Evolutionary conservation across 2,329 filamentous ascomycete genomes (phyloP).

Genomic region (Ophiostoma novo-ulmi): DNA sequence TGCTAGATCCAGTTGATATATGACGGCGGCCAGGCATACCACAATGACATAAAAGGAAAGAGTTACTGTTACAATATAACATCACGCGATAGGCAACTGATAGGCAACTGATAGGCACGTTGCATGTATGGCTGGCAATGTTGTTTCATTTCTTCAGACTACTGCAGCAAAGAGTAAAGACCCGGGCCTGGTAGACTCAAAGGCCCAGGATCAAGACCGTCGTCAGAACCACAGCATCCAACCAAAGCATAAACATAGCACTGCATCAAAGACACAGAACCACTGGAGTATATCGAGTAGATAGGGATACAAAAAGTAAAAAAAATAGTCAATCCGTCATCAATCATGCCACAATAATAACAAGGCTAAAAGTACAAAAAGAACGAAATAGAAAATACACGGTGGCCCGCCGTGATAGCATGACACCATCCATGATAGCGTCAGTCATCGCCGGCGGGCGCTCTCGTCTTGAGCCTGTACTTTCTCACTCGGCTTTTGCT

Average conservation of each 20-base stretch:
- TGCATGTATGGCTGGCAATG: background rate
- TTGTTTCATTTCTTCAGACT: background rate
- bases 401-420: background rate
- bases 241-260: conserved; percentile 4
- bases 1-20: background rate
- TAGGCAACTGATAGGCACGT: background rate
- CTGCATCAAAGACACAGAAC: background rate
- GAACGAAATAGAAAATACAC: conserved; percentile 1
- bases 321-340: conserved; percentile 12
- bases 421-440: background rate
- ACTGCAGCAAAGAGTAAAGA: background rate
- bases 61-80: background rate
- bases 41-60: background rate
- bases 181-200: background rate
- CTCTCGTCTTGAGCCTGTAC: background rate
- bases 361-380: conserved; percentile 8
- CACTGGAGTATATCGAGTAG: background rate
- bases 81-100: background rate
- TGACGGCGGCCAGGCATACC: background rate
- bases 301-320: conserved; percentile 4
- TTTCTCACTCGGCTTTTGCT: conserved; percentile 3
- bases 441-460: conserved; percentile 5
- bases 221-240: conserved; percentile 4
- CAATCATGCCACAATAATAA: conserved; percentile 16
- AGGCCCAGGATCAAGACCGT: background rate